Conservation (phyloP, 2,329 filamentous ascomycete genomes). For the Lasiodiplodia sp. region DNA sequence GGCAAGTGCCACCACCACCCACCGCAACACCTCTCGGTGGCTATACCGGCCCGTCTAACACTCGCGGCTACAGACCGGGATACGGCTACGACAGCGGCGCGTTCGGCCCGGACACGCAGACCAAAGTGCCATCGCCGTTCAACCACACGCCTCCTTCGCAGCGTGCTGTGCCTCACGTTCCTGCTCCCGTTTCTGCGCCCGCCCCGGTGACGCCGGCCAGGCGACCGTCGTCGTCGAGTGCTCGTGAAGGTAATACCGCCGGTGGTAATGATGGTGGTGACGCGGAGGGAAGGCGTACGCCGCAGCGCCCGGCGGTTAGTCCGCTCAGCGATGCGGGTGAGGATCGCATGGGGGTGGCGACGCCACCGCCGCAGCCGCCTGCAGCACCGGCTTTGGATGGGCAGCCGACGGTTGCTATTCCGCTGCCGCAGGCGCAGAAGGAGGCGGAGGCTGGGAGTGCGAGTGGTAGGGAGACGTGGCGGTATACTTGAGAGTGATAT, state of each 20-base stretch:
- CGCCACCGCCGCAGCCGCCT: neutral
- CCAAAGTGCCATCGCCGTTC: slow-evolving; percentile 20
- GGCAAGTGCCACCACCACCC: neutral
- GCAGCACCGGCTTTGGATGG: neutral
- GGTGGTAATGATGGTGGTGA: slow-evolving; percentile 40
- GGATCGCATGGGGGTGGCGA: neutral
- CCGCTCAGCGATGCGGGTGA: slow-evolving; percentile 30
- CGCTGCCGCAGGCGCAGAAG: neutral
- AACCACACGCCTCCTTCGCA: neutral
- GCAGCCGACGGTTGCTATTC: neutral
- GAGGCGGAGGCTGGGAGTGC: neutral
- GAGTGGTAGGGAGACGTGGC: slow-evolving; percentile 32
- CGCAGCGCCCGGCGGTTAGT: slow-evolving; percentile 29
- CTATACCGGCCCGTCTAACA: slow-evolving; percentile 29
- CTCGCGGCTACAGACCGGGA: slow-evolving; percentile 28
- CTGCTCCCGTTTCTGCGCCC: neutral
- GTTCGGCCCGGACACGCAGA: slow-evolving; percentile 27
- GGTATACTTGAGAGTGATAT: slow-evolving; percentile 21
- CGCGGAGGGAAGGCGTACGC: slow-evolving; percentile 37
- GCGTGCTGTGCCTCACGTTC: neutral
- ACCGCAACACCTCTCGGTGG: slow-evolving; percentile 3
- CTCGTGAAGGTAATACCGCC: neutral
- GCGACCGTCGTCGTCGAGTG: slow-evolving; percentile 25
- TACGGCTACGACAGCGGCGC: slow-evolving; percentile 31
- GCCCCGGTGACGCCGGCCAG: slow-evolving; percentile 19